Base-by-base conservation (phyloP, 306 rosid species). In the Myrica gale region DNA sequence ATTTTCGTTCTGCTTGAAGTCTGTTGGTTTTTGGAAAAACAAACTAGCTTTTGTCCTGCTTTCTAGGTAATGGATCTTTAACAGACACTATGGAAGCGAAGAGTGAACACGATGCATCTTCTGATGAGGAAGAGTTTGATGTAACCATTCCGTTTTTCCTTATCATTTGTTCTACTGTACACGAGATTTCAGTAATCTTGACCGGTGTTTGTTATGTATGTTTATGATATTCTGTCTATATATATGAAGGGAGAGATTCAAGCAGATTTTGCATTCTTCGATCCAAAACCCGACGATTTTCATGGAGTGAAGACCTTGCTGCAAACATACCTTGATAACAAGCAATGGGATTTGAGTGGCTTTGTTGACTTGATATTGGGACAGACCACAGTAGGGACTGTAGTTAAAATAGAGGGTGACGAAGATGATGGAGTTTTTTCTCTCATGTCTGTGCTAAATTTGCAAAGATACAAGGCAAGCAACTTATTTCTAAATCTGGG, bases 281-380 rank as follows among this genome's bases (percentile, higher is more conserved):
- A 94, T 87, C 96, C 97, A 7, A 92, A 92, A 79, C 77, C 95
- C 9, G 76, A 77, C 2, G 95, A 92, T 73, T 94, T 90, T 82
- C 97, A 94, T 76, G 98, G 96, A 79, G 91, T 85, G 45, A 94
- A 90, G 93, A 88, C 88, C 51, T 83, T 94, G 87, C 87, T 94
- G 37, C 93, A 85, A 80, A 82, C 86, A 74, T 92, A 87, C 81
- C 92, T 94, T 20, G 90, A 92, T 81, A 82, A 84, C 69, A 76
- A 77, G 54, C 83, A 79, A 62, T 94, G 96, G 97, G 95, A 92
- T 85, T 85, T 92, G 85, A 92, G 89, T 84, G 89, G 84, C 73
- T 90, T 92, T 74, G 85, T 79, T 15, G 94, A 92, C 77, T 79
- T 90, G 82, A 86, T 90, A 72, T 82, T 89, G 87, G 90, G 47